Percentiles rank a stretch among this genome's conserved stretches.
Conservation (phyloP, 805 yeast genomes). For the Yamadazyma phyllophila region DNA sequence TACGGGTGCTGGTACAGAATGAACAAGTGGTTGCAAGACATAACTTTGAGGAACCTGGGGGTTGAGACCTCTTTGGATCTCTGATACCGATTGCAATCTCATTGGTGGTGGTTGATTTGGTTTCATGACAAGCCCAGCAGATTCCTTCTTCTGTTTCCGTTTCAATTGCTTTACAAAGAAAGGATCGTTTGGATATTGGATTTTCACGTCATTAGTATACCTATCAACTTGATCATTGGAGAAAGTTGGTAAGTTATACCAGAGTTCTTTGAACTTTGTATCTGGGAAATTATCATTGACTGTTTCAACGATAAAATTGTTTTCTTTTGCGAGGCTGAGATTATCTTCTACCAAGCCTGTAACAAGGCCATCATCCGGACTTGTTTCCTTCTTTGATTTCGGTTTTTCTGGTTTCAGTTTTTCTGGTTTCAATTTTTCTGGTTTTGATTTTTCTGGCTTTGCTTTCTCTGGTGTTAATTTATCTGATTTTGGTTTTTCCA, state of each 20-base stretch:
- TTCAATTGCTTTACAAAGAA: conserved; percentile 14
- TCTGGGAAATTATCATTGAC: conserved; percentile 2
- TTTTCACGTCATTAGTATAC: conserved; percentile 16
- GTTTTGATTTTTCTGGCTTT: neutral
- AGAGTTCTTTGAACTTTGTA: conserved; percentile 10
- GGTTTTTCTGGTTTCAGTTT: neutral
- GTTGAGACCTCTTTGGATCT: neutral
- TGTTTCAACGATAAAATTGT: conserved; percentile 11
- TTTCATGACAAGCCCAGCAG: neutral
- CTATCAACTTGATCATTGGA: conserved; percentile 22
- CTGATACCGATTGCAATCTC: neutral
- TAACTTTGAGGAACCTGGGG: neutral
- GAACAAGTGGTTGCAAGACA: neutral
- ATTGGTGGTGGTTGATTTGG: neutral
- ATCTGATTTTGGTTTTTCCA: neutral
- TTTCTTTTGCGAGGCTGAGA: conserved; percentile 1
- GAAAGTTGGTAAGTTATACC: conserved; percentile 19
- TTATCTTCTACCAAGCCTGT: conserved; percentile 10
- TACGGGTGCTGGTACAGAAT: neutral
- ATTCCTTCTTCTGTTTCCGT: conserved; percentile 6
- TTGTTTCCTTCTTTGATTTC: neutral
- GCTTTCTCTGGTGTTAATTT: neutral
- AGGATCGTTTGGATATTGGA: conserved; percentile 21
- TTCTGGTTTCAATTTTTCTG: neutral
- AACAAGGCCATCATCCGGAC: conserved; percentile 11